These are phyloP conservation scores for Lithohypha guttulata DNA, from an alignment of 2,329 filamentous ascomycete species.

Conservation along the genomic window DNA sequence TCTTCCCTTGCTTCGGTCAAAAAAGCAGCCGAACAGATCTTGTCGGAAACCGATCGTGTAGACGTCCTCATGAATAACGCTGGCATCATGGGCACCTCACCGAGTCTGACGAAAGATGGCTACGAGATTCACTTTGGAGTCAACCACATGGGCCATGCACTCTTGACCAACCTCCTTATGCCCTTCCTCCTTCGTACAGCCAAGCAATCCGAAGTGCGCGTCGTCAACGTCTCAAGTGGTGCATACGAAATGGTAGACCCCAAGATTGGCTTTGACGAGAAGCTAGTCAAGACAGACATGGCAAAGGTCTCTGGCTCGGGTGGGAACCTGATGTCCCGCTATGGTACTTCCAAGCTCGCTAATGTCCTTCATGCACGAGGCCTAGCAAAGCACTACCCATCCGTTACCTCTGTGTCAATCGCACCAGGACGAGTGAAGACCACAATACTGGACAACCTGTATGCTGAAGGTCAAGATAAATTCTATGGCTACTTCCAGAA, in stretches of 20 bases:
- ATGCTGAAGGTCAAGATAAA: constrained; percentile 1
- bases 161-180: constrained; percentile 32
- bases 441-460: constrained; percentile 23
- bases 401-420: constrained; percentile 28
- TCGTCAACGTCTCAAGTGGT: constrained; percentile 33
- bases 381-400: constrained; percentile 30
- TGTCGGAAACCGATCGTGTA: constrained; percentile 26
- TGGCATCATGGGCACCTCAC: constrained; percentile 34
- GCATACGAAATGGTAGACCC: constrained; percentile 16
- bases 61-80: constrained; percentile 40
- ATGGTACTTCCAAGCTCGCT: constrained; percentile 40
- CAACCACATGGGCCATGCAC: constrained; percentile 42
- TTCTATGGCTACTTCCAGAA: constrained; percentile 9
- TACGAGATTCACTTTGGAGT: constrained; percentile 42
- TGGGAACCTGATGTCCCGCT: constrained; percentile 20
- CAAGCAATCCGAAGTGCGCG: constrained; percentile 31
- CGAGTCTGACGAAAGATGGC: constrained; percentile 33
- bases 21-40: constrained; percentile 30
- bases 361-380: constrained; percentile 36
- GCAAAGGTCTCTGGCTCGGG: not conserved
- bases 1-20: constrained; percentile 34
- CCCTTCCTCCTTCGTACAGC: constrained; percentile 26
- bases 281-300: constrained; percentile 14
- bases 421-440: constrained; percentile 36
- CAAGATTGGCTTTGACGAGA: constrained; percentile 3